Percentiles rank a stretch among this genome's conserved stretches.
These are phyloP conservation scores for Trypanosoma mega DNA, from an alignment of 208 protist genomes.

Conservation along the genomic window DNA sequence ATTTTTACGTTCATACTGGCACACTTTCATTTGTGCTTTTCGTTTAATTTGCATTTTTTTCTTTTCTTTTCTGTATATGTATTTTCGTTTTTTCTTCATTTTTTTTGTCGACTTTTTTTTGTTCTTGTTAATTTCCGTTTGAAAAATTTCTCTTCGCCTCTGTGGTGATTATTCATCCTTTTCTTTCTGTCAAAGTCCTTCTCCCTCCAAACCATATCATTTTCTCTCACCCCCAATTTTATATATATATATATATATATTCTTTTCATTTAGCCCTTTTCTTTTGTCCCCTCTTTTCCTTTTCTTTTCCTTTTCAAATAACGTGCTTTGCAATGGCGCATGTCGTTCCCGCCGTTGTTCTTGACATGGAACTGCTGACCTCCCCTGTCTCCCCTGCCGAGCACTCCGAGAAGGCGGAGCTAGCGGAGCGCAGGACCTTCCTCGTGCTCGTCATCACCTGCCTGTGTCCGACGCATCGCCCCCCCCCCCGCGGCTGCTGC, in stretches of 20 bases:
- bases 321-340: neutral
- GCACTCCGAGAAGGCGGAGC: slow-evolving; percentile 87
- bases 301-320: slow-evolving; percentile 6
- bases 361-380: slow-evolving; percentile 31
- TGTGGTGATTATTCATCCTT: neutral
- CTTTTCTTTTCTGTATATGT: slow-evolving; percentile 8
- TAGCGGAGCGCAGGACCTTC: slow-evolving; percentile 31
- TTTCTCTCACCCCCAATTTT: neutral
- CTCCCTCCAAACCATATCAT: no score
- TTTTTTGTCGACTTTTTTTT: slow-evolving; percentile 3
- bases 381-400: slow-evolving; percentile 76
- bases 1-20: no score
- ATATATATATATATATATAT: slow-evolving; percentile 21
- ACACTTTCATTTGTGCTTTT: no score
- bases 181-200: neutral
- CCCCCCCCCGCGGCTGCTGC: slow-evolving; percentile 20
- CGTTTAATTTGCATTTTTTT: neutral
- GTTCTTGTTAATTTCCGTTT: neutral
- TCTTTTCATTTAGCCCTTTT: slow-evolving; percentile 5
- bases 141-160: neutral
- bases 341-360: slow-evolving; percentile 22
- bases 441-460: slow-evolving; percentile 19
- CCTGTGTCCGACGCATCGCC: neutral
- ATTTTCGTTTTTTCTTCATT: no score
- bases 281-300: slow-evolving; percentile 1